Evolutionary conservation across 31 red algal genomes (phyloP), one percentile per base, ranked within the genome.

Genomic region (Odonthalia washingtoniensis): DNA sequence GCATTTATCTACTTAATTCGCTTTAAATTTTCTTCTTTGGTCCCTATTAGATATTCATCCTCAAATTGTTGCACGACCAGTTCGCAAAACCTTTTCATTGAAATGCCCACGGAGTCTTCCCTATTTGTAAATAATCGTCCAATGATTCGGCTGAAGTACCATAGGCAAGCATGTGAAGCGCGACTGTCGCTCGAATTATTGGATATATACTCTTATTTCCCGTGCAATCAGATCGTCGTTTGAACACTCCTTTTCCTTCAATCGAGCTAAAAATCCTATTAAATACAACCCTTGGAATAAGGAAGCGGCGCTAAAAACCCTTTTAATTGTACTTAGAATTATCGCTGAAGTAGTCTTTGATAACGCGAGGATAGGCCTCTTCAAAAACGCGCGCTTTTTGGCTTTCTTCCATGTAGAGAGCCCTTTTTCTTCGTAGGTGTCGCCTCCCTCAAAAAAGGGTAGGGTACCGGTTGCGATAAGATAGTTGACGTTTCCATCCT

Each of bases 311-410:
- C 0, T 41, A 24, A 60, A 83, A 83, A 21, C n/a, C 63, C 28
- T n/a, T 4, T n/a, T 65, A 5, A 42, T 83, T 49, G 80, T 52
- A n/a, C n/a, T n/a, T n/a, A n/a, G n/a, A n/a, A n/a, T n/a, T n/a
- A n/a, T n/a, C n/a, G n/a, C n/a, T n/a, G 63, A 83, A 83, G 80
- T 69, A 83, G 12, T 69, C 32, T 32, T 27, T 18, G 60, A 30
- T n/a, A n/a, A 70, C 34, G 34, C 14, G 18, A 21, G 30, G 24
- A 26, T 30, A 26, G 21, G 39, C 80, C 34, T 0, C n/a, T 66
- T 70, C 63, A 31, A 41, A 66, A 21, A 21, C 80, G 80, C 35
- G 49, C 27, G 3, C 5, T 40, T 53, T 83, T 83, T 67, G 80
- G 80, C 33, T 24, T 32, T 40, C 61, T 83, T 38, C 80, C 80